Conservation (phyloP, 192 early-diverging fungal genomes). For the Geosiphon pyriformis region DNA sequence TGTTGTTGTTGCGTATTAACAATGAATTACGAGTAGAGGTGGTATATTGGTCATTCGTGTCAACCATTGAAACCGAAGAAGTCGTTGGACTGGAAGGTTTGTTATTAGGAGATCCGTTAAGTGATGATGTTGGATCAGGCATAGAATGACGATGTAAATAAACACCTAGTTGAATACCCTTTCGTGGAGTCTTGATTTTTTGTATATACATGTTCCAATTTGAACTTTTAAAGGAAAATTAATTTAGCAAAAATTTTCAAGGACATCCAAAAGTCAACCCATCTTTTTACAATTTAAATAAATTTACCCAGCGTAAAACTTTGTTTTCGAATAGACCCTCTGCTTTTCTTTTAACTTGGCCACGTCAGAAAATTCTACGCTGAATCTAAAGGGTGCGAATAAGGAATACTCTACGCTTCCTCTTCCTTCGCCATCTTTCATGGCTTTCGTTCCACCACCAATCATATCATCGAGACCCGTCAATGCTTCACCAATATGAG, state of each 20-base stretch:
- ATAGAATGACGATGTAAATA: conserved; percentile 47
- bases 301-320: conserved; percentile 52
- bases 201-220: conserved; percentile 56
- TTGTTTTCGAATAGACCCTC: conserved; percentile 35
- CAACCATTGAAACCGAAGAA: neutral
- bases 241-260: neutral
- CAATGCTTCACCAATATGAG: conserved; percentile 21
- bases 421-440: conserved; percentile 26
- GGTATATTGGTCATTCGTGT: neutral
- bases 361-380: conserved; percentile 43
- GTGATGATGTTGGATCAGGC: conserved; percentile 8
- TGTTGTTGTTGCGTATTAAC: neutral
- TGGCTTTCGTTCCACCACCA: conserved; percentile 22
- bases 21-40: neutral
- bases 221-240: conserved; percentile 32
- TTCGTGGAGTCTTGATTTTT: conserved; percentile 38
- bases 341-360: conserved; percentile 33
- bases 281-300: neutral
- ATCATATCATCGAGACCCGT: conserved; percentile 24
- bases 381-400: conserved; percentile 49
- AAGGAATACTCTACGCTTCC: conserved; percentile 31
- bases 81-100: neutral
- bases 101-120: conserved; percentile 15
- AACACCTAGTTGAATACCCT: conserved; percentile 42
- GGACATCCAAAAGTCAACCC: neutral